Evolutionary conservation across 495 filamentous ascomycete species (phyloP).

Genomic region (Chaetomium cochliodes): DNA sequence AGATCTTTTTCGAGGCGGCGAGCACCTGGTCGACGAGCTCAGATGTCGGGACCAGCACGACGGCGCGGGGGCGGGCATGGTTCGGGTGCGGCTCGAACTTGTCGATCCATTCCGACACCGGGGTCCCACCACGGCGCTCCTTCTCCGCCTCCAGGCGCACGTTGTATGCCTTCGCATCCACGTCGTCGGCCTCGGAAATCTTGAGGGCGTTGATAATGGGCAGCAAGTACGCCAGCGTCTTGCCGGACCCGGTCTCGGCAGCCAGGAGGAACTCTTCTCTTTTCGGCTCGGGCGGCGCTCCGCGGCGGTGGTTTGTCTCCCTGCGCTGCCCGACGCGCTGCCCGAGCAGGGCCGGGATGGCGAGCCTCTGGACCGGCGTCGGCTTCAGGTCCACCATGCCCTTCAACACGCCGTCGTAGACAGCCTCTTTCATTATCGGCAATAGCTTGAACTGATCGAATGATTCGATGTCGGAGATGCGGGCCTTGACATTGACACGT

Average conservation of each 20-base stretch:
- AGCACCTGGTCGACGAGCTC: constrained; percentile 91
- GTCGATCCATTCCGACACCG: constrained; percentile 42
- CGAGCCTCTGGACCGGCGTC: constrained; percentile 83
- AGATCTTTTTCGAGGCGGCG: constrained; percentile 70
- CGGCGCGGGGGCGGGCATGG: constrained; percentile 72
- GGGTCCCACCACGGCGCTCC: constrained; percentile 51
- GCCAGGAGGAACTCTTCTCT: constrained; percentile 80
- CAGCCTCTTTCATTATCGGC: constrained; percentile 68
- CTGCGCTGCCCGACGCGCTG: constrained; percentile 23
- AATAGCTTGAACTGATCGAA: constrained; percentile 80
- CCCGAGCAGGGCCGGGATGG: constrained; percentile 74
- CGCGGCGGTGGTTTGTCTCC: not conserved
- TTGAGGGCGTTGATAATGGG: constrained; percentile 83
- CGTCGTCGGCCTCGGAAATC: constrained; percentile 64
- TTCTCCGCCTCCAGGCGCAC: constrained; percentile 47
- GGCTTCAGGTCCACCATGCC: constrained; percentile 70
- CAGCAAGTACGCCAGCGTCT: constrained; percentile 87
- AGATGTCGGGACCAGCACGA: constrained; percentile 90
- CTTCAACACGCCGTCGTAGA: constrained; percentile 66
- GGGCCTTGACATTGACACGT: constrained; percentile 64
- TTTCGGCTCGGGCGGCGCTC: constrained; percentile 23
- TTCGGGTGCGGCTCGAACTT: constrained; percentile 64
- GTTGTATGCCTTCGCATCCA: constrained; percentile 51
- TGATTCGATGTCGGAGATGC: constrained; percentile 64
- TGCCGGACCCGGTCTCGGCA: constrained; percentile 95